Evolutionary conservation across 2,329 filamentous ascomycete species (phyloP), one percentile per base, ranked within the genome.

Genomic region (Diatrype stigma): DNA sequence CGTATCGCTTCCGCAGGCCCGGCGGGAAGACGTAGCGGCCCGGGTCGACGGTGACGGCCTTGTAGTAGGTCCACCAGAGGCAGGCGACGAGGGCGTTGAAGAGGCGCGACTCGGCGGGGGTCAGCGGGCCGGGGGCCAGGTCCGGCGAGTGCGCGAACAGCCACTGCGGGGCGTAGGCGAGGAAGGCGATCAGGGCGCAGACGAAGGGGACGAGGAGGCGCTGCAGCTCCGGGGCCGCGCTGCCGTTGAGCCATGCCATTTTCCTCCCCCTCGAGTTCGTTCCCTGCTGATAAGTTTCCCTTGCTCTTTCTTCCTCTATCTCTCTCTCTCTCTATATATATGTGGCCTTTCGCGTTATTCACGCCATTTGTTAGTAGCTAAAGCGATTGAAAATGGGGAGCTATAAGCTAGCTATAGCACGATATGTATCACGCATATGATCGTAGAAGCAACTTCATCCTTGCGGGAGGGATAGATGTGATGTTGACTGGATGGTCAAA

Each of bases 111-210:
- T 93, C 76, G 51, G 69, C 67, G 51, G 65, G 68, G 3, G 78
- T 78, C 22, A 87, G 73, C 1, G 86, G 84, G 2, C 81, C 83
- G 0, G 83, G 82, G 11, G 76, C 73, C 55, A 87, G 76, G 56
- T 78, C 72, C 2, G 78, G 75, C 32, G 82, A 76, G 54, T 80
- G 70, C 58, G 78, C 68, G 66, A 93, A 88, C 45, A 93, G 74
- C 64, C 76, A 79, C 70, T 93, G 89, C 4, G 89, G 87, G 46
- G 81, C 79, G 72, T 87, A 90, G 54, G 82, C 81, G 3, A 92
- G 78, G 64, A 90, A 89, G 48, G 72, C 64, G 52, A 92, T 87
- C 14, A 93, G 71, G 7, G 75, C 50, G 56, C 82, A 83, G 42
- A 88, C 86, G 51, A 75, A 79, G 14, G 87, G 86, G n/a, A 91